Evolutionary conservation across 441 rosid species (phyloP), one percentile per base, ranked within the genome.

Genomic region (Arabidopsis lyrata): DNA sequence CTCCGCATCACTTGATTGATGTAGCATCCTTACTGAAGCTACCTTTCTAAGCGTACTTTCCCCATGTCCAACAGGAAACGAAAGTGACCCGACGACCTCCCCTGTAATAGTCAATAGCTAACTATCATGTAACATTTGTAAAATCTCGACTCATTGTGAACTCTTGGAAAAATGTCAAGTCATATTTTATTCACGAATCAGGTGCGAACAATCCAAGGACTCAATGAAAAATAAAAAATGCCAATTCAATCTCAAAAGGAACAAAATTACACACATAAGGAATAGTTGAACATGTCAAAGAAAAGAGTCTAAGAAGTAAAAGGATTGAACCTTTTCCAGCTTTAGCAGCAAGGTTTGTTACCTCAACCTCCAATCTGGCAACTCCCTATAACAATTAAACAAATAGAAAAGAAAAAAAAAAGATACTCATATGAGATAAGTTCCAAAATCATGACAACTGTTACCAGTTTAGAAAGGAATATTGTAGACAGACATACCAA

Each of bases 281-380:
- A 38, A 60, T 54, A 55, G 61, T 22, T 60, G n/a, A 58, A 67
- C 6, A 15, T 20, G 64, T 45, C 39, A 39, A 73, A 62, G 39
- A 35, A 27, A 35, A 67, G 11, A 73, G 69, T 55, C 35, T 15
- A 68, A 68, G 18, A 62, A 68, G 66, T 57, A 36, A 70, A 31
- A 76, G 66, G 18, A 72, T 75, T 29, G 50, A 82, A 96, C 99
- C 99, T 88, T 96, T 96, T 80, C 99, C 99, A 78, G 99, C 99
- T 81, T 90, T 96, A 34, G 98, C 98, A 67, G 96, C 97, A 79
- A 96, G 96, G 80, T 96, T 96, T 70, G 99, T 96, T 72, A 96
- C 97, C 87, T 96, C 98, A 67, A 96, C 91, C 86, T 96, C 97
- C 84, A 96, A 84, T 83, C 87, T 93, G 12, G 98, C 97, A 35